Percentiles rank a stretch among this genome's conserved stretches.
Evolutionary conservation across 2,329 filamentous ascomycete genomes (phyloP).

Genomic region (Penicillium sp.): DNA sequence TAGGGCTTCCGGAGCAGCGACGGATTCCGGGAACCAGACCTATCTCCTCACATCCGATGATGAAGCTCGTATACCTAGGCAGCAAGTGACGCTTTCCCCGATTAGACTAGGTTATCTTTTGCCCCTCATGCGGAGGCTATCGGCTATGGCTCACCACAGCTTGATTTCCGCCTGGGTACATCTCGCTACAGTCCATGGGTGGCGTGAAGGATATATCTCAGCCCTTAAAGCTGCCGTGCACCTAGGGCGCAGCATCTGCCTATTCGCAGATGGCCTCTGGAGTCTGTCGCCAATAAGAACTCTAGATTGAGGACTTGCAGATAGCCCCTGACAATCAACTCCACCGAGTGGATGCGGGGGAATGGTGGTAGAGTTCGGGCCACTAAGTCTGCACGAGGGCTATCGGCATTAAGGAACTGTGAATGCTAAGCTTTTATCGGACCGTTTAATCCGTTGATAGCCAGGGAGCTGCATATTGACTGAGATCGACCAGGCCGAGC

Average conservation of each 20-base stretch:
- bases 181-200: neutral
- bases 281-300: neutral
- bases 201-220: slow-evolving; percentile 3
- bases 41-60: neutral
- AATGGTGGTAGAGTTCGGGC: neutral
- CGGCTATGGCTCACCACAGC: neutral
- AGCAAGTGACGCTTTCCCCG: neutral
- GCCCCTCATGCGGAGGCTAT: slow-evolving; percentile 2
- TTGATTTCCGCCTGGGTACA: slow-evolving; percentile 1
- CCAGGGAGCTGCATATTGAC: neutral
- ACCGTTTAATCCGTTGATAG: neutral
- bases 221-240: neutral
- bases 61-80: neutral
- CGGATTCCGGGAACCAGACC: slow-evolving; percentile 8
- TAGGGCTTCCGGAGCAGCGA: slow-evolving; percentile 10
- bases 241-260: neutral
- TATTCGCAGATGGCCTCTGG: neutral
- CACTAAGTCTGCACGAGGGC: neutral
- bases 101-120: slow-evolving; percentile 8
- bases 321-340: slow-evolving; percentile 1
- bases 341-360: neutral
- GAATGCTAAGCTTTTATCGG: neutral
- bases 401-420: neutral
- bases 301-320: neutral
- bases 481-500: neutral